These are phyloP conservation scores for Xylariaceae sp. DNA, from an alignment of 2,329 filamentous ascomycete genomes.

Conservation along the genomic window DNA sequence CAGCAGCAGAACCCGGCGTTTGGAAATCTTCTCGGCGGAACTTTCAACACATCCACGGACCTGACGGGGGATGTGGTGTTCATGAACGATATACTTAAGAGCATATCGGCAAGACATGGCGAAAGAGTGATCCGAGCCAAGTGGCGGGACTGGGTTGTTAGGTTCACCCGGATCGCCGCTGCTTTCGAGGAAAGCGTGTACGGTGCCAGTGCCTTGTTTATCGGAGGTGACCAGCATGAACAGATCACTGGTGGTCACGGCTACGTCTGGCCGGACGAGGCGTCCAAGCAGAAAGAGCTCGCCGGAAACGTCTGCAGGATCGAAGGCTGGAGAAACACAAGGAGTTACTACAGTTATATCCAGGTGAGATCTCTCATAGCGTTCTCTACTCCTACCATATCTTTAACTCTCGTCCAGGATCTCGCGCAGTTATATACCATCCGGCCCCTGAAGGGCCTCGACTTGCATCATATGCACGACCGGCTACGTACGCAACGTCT, in stretches of 20 bases:
- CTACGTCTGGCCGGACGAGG: slow-evolving; percentile 89
- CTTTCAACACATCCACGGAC: slow-evolving; percentile 41
- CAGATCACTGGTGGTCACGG: slow-evolving; percentile 68
- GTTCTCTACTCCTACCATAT: neutral
- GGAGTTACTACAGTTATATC: slow-evolving; percentile 93
- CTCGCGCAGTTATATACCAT: slow-evolving; percentile 58
- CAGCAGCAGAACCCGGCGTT: slow-evolving; percentile 68
- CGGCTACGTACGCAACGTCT: slow-evolving; percentile 79
- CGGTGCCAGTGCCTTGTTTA: slow-evolving; percentile 82
- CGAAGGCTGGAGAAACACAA: slow-evolving; percentile 92
- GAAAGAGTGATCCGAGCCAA: slow-evolving; percentile 87
- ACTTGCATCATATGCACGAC: slow-evolving; percentile 89
- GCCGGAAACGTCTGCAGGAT: slow-evolving; percentile 88
- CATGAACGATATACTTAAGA: slow-evolving; percentile 78
- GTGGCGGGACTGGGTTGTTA: slow-evolving; percentile 90
- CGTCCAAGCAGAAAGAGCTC: slow-evolving; percentile 74
- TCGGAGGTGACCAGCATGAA: slow-evolving; percentile 69
- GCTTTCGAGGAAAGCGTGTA: slow-evolving; percentile 96
- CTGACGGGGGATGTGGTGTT: slow-evolving; percentile 83
- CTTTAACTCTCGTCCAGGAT: slow-evolving; percentile 46
- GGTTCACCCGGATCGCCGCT: slow-evolving; percentile 86
- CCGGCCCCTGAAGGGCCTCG: slow-evolving; percentile 70
- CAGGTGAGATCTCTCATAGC: slow-evolving; percentile 51
- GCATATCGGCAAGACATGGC: slow-evolving; percentile 79
- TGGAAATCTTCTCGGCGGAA: slow-evolving; percentile 42